Conservation (phyloP, 352 stramenopile species). For the Phytophthora pini region DNA sequence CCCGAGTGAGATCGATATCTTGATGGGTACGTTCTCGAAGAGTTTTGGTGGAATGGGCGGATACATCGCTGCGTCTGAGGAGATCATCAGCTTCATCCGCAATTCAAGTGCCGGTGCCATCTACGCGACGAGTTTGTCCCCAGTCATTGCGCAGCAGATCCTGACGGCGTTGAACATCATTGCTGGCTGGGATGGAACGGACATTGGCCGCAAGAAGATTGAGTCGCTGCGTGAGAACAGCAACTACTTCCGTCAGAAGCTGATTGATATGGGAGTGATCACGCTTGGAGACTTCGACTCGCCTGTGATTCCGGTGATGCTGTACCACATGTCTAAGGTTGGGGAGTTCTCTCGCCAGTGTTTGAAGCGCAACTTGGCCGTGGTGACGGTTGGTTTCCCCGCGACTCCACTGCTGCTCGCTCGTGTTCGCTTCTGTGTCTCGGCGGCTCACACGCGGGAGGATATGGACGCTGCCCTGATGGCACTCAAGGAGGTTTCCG, state of each 20-base stretch:
- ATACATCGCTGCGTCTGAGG: constrained; percentile 94
- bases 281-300: constrained; percentile 96
- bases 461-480: constrained; percentile 93
- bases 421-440: constrained; percentile 98
- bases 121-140: constrained; percentile 70
- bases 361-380: constrained; percentile 94
- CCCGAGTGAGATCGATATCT: constrained; percentile 96
- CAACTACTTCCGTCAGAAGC: constrained; percentile 97
- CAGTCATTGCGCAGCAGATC: constrained; percentile 66
- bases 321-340: constrained; percentile 99
- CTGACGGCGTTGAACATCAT: constrained; percentile 94
- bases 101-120: constrained; percentile 62
- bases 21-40: constrained; percentile 99
- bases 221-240: constrained; percentile 95
- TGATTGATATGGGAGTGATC: constrained; percentile 94
- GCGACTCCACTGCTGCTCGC: constrained; percentile 94
- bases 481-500: constrained; percentile 93
- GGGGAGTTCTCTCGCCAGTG: constrained; percentile 97
- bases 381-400: constrained; percentile 98
- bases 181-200: constrained; percentile 94
- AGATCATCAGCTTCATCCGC: constrained; percentile 71
- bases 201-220: constrained; percentile 94
- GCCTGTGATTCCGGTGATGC: constrained; percentile 98
- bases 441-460: constrained; percentile 93
- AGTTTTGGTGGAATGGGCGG: constrained; percentile 98